Conservation (phyloP, 2,329 filamentous ascomycete species). For the Penicillium sp. region DNA sequence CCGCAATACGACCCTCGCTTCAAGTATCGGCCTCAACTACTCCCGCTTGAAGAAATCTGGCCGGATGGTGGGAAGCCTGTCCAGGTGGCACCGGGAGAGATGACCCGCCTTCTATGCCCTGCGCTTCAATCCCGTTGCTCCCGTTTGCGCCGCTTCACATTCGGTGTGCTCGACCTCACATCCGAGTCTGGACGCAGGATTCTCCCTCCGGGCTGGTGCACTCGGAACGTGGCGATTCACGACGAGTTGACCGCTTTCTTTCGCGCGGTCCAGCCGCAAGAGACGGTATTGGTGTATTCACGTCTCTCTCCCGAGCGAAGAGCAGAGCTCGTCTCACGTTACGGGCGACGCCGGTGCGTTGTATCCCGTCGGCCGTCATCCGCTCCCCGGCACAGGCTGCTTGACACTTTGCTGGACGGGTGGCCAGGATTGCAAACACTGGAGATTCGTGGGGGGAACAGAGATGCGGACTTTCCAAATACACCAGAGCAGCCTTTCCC, state of each 20-base stretch:
- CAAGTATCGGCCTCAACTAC: conserved; percentile 1
- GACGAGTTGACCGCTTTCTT: background rate
- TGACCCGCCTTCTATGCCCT: background rate
- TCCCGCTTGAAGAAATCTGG: background rate
- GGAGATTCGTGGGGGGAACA: background rate
- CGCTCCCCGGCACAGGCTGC: background rate
- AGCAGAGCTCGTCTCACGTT: background rate
- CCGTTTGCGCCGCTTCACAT: background rate
- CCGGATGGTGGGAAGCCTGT: background rate
- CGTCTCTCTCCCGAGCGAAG: background rate
- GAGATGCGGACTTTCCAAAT: background rate
- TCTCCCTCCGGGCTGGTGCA: background rate
- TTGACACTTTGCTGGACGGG: background rate
- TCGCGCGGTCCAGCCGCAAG: background rate
- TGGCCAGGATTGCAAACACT: background rate
- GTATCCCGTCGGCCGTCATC: background rate
- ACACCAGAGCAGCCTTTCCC: background rate
- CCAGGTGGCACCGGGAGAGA: background rate
- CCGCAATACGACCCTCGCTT: background rate
- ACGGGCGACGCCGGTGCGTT: background rate
- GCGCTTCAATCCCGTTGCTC: conserved; percentile 1
- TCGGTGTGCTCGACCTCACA: background rate
- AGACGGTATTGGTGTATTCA: background rate
- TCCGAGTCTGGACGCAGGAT: background rate
- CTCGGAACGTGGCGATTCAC: conserved; percentile 1